Percentiles rank a stretch among this genome's conserved stretches.
Conservation (phyloP, 2,329 filamentous ascomycete species). For the Lojkania enalia region DNA sequence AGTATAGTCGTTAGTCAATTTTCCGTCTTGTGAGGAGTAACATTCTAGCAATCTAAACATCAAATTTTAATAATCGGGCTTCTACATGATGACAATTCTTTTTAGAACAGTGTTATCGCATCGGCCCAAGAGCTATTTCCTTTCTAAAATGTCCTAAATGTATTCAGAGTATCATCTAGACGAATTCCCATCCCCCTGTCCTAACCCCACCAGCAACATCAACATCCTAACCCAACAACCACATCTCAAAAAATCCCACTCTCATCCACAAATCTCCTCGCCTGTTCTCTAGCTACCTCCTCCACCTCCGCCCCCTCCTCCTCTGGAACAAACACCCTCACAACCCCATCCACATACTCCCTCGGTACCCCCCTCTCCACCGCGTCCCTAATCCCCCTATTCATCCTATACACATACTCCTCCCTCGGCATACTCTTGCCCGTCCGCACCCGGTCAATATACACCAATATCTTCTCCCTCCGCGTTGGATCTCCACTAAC, state of each 20-base stretch:
- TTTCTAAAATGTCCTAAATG: no score
- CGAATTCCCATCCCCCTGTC: no score
- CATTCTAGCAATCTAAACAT: no score
- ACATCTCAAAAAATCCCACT: conserved; percentile 21
- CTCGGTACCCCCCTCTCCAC: conserved; percentile 56
- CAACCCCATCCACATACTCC: conserved; percentile 58
- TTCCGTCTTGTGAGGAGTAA: no score
- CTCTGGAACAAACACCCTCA: conserved; percentile 56
- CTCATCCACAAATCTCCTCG: conserved; percentile 38
- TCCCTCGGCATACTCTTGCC: conserved; percentile 49
- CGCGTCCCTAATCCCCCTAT: conserved; percentile 64
- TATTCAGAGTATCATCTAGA: no score
- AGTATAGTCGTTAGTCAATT: no score
- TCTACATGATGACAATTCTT: no score
- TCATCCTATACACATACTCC: conserved; percentile 68
- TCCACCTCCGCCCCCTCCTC: conserved; percentile 23
- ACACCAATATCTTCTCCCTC: conserved; percentile 56
- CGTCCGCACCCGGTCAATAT: conserved; percentile 57
- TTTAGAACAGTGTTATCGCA: no score
- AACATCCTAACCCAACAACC: no score
- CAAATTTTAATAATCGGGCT: no score
- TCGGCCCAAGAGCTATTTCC: no score
- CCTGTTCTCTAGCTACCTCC: conserved; percentile 34
- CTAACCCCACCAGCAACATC: no score
- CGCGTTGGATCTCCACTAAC: conserved; percentile 20